Percentiles rank a stretch among this genome's conserved stretches.
These are phyloP conservation scores for Lentinus tigrinus DNA, from an alignment of 768 basidiomycete genomes.

Conservation along the genomic window DNA sequence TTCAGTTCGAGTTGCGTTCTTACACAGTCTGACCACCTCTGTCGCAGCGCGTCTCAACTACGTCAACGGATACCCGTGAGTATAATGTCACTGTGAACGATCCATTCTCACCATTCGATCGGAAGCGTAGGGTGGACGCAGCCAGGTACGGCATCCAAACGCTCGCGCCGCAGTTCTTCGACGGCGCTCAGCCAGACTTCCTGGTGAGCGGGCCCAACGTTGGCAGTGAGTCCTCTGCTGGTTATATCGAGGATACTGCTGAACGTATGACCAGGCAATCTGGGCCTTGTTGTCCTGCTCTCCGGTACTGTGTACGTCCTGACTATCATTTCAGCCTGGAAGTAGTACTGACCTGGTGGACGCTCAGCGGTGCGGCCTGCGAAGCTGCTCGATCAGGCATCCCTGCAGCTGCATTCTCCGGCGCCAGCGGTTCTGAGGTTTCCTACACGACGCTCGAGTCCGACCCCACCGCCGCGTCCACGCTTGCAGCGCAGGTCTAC, in stretches of 20 bases:
- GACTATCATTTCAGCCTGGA: background rate
- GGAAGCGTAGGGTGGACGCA: constrained; percentile 24
- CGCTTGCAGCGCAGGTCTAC: constrained; percentile 41
- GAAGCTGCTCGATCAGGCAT: constrained; percentile 50
- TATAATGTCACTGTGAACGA: background rate
- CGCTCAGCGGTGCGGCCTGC: constrained; percentile 45
- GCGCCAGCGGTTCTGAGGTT: constrained; percentile 38
- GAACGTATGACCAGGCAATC: constrained; percentile 6
- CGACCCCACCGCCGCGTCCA: constrained; percentile 33
- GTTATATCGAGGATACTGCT: too few species aligned
- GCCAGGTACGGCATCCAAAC: constrained; percentile 44
- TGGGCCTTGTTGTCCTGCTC: constrained; percentile 21
- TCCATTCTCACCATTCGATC: background rate
- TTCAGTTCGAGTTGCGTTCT: too few species aligned
- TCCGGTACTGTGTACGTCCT: constrained; percentile 31
- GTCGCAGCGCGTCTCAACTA: constrained; percentile 32
- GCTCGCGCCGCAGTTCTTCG: constrained; percentile 41
- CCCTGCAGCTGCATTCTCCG: constrained; percentile 51
- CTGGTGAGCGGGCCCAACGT: constrained; percentile 46
- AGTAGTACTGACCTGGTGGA: background rate
- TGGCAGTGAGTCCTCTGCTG: constrained; percentile 15
- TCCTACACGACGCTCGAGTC: constrained; percentile 50
- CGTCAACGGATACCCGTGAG: constrained; percentile 36
- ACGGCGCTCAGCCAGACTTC: constrained; percentile 37
- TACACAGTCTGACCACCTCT: too few species aligned